Evolutionary conservation across 2,329 filamentous ascomycete species (phyloP), one percentile per base, ranked within the genome.

Genomic region (Aspergillus tanneri): DNA sequence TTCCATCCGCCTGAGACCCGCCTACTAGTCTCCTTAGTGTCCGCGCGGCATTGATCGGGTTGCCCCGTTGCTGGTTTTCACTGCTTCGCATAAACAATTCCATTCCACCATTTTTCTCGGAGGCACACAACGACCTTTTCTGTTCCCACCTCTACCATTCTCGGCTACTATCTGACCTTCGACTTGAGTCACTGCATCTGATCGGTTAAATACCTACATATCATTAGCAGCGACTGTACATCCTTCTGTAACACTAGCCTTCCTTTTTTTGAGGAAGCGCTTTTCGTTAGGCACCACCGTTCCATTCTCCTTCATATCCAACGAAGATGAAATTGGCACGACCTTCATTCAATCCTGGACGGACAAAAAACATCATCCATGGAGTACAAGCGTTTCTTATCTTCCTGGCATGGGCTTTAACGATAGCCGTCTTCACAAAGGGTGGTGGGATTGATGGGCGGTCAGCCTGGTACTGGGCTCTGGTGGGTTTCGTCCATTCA

Each of bases 341-440:
- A 32, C 57, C 62, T 14, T 67, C 67, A 43, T 71, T 72, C 36
- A 70, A 76, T 56, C 69, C 79, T 23, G 78, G 80, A 55, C 76
- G 78, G 60, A 75, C 73, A 58, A 85, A 84, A 66, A 77, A 77
- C 36, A 68, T 73, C 34, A 64, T 80, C 30, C 82, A 85, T 63
- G 72, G 71, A 35, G 61, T 74, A 38, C 81, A 84, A 60, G 73
- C 65, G 9, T 64, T 82, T 34, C 66, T 81, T 50, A 78, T 83
- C 54, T 83, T 84, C 65, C 64, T 84, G 22, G 77, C 74, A 35
- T 79, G 76, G 71, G 79, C 76, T 45, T 67, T 84, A 41, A 79
- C 79, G 9, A 76, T 85, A 47, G 77, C 79, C 3, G 73, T 84
- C 11, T 74, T 83, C 61, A 81, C 78, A 4, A 79, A 80, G 57